A percentile compares a stretch with the other conserved stretches of the same genome.
These are phyloP conservation scores for Arachnomyces sp. DNA, from an alignment of 2,329 filamentous ascomycete genomes.

Conservation along the genomic window DNA sequence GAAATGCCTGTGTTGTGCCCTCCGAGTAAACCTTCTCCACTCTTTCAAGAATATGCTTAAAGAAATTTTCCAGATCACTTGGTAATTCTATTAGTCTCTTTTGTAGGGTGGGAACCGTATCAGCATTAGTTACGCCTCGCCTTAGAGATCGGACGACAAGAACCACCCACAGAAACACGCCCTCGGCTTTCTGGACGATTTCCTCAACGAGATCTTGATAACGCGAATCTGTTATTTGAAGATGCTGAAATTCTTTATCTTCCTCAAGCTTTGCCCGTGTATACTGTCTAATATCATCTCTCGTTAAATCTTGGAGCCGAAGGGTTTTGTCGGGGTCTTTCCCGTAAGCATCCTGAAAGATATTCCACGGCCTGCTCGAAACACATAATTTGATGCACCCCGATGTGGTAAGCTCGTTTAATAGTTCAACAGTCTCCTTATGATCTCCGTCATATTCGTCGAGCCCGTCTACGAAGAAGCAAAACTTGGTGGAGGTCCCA, in stretches of 20 bases:
- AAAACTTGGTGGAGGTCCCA: conserved; percentile 8
- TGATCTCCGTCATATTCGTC: conserved; percentile 17
- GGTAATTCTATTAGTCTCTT: conserved; percentile 14
- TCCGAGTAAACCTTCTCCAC: conserved; percentile 12
- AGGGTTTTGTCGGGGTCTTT: conserved; percentile 3
- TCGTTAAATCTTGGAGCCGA: conserved; percentile 18
- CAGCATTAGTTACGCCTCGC: conserved; percentile 15
- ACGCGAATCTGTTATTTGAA: too few relatives aligned
- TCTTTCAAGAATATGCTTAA: conserved; percentile 12
- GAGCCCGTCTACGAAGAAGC: conserved; percentile 28
- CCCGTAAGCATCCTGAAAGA: conserved; percentile 23
- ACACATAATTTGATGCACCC: conserved; percentile 17
- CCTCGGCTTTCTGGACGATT: conserved; percentile 16
- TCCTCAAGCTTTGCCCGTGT: background rate
- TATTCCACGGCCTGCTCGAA: conserved; percentile 24
- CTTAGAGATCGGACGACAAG: conserved; percentile 19
- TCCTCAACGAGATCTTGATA: conserved; percentile 9
- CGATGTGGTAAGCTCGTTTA: conserved; percentile 8
- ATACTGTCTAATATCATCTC: conserved; percentile 18
- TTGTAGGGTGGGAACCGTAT: conserved; percentile 13
- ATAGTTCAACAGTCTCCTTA: conserved; percentile 13
- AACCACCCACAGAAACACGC: conserved; percentile 27
- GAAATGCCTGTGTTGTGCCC: conserved; percentile 11
- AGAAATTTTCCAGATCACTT: conserved; percentile 14
- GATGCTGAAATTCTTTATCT: too few relatives aligned